These are phyloP conservation scores for Myriosclerotinia scirpicola DNA, from an alignment of 2,329 filamentous ascomycete species.

Conservation along the genomic window DNA sequence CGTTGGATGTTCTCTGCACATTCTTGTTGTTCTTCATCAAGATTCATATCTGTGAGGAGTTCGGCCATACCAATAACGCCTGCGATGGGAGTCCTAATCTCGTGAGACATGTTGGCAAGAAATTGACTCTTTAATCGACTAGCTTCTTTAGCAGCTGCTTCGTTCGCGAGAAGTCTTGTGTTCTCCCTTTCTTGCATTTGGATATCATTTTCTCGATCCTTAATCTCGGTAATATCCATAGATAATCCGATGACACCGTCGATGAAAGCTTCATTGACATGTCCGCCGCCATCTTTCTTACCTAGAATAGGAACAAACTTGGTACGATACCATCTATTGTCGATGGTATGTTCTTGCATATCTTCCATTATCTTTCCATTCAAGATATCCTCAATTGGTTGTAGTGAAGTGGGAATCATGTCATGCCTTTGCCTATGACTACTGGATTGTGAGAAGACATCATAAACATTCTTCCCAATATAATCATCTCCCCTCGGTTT, in stretches of 20 bases:
- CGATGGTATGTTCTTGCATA: slow-evolving; percentile 54
- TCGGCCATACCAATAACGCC: slow-evolving; percentile 81
- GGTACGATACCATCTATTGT: slow-evolving; percentile 68
- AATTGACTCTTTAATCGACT: slow-evolving; percentile 80
- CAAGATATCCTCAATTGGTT: slow-evolving; percentile 63
- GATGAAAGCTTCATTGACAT: slow-evolving; percentile 52
- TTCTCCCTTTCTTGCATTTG: slow-evolving; percentile 68
- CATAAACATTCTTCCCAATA: slow-evolving; percentile 62
- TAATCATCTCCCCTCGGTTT: slow-evolving; percentile 37
- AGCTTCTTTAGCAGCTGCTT: slow-evolving; percentile 76
- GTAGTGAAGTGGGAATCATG: slow-evolving; percentile 47
- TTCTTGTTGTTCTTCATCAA: slow-evolving; percentile 70
- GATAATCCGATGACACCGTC: slow-evolving; percentile 77
- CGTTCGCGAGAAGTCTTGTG: slow-evolving; percentile 68
- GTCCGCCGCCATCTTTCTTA: slow-evolving; percentile 54
- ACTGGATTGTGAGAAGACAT: slow-evolving; percentile 54
- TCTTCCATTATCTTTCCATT: slow-evolving; percentile 60
- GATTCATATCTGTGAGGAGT: slow-evolving; percentile 64
- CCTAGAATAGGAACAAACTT: slow-evolving; percentile 66
- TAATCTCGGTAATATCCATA: slow-evolving; percentile 75
- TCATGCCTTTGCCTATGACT: slow-evolving; percentile 24
- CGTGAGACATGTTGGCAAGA: slow-evolving; percentile 78
- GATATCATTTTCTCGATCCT: slow-evolving; percentile 62
- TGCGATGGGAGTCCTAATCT: slow-evolving; percentile 75
- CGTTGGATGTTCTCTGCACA: slow-evolving; percentile 76